Conservation (phyloP, 2,329 filamentous ascomycete species). For the Cercospora janseana region DNA sequence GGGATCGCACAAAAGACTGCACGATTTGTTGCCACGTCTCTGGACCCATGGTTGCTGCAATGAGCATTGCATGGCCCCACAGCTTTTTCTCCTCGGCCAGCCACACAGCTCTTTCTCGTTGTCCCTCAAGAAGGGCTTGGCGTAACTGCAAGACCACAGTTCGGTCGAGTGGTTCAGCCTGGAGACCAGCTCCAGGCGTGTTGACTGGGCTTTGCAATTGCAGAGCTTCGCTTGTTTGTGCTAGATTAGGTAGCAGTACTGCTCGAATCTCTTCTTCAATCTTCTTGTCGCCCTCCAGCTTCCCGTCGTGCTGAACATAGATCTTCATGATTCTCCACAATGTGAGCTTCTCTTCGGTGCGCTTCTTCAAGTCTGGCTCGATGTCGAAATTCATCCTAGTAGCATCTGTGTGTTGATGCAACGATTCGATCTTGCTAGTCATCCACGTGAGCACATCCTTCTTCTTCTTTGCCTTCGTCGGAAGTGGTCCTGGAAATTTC, state of each 20-base stretch:
- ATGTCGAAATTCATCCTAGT: conserved; percentile 52
- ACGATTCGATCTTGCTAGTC: conserved; percentile 66
- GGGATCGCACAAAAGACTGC: conserved; percentile 92
- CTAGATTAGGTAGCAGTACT: conserved; percentile 64
- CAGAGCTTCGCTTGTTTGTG: conserved; percentile 37
- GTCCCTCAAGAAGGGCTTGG: conserved; percentile 70
- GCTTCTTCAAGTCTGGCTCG: conserved; percentile 63
- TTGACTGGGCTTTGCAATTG: conserved; percentile 37
- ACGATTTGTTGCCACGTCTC: conserved; percentile 85
- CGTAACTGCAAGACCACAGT: conserved; percentile 70
- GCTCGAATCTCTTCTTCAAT: conserved; percentile 73
- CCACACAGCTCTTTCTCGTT: conserved; percentile 91
- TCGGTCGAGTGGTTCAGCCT: conserved; percentile 67
- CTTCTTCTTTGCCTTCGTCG: conserved; percentile 91
- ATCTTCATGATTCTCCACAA: conserved; percentile 83
- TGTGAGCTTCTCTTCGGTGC: conserved; percentile 73
- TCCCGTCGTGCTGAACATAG: conserved; percentile 83
- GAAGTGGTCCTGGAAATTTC: conserved; percentile 87
- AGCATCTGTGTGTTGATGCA: conserved; percentile 57
- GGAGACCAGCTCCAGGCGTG: conserved; percentile 26
- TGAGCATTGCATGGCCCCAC: conserved; percentile 94
- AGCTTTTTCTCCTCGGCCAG: conserved; percentile 86
- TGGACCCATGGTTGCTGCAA: conserved; percentile 74
- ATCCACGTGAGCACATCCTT: conserved; percentile 88
- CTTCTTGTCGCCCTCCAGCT: conserved; percentile 67